phyloP scores from a whole-genome alignment of 2,329 filamentous ascomycete species.

The Phialophora tarda region DNA sequence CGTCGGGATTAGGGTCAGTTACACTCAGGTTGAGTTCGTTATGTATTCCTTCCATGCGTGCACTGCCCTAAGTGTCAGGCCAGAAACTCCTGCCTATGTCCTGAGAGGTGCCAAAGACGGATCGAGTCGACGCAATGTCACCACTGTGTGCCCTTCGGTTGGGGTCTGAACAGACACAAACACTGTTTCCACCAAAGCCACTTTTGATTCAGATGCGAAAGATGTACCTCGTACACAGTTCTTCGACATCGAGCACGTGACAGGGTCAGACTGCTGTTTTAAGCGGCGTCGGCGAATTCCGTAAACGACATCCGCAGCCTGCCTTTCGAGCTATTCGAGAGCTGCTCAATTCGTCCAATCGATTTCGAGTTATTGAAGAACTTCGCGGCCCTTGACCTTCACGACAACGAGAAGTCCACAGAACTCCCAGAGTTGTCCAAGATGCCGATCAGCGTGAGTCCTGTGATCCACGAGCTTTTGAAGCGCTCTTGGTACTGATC shows the following conservation, averaged over 20 bases:
- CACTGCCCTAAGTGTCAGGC: not conserved
- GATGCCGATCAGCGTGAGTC: conserved; percentile 55
- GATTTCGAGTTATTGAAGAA: not conserved
- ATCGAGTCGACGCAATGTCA: not conserved
- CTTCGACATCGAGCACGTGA: not conserved
- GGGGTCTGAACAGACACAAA: not conserved
- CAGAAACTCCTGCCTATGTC: not conserved
- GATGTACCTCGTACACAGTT: not conserved
- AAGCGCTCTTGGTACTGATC: conserved; percentile 9
- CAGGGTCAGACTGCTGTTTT: not conserved
- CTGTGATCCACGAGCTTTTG: not conserved
- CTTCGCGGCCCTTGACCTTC: not conserved
- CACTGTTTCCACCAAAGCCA: not conserved
- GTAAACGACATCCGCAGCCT: not conserved
- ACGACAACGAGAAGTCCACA: not conserved
- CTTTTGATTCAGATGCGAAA: not conserved
- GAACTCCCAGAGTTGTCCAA: conserved; percentile 10
- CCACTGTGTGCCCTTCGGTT: not conserved
- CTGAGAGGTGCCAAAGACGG: not conserved
- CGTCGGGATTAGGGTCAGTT: too few species aligned
- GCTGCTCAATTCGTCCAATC: conserved; percentile 2
- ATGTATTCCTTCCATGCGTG: not conserved
- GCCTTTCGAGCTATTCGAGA: not conserved
- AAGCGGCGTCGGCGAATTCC: not conserved
- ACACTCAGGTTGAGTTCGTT: too few species aligned